Conservation (phyloP, 2,329 filamentous ascomycete genomes). For the Penicillium frequentans region DNA sequence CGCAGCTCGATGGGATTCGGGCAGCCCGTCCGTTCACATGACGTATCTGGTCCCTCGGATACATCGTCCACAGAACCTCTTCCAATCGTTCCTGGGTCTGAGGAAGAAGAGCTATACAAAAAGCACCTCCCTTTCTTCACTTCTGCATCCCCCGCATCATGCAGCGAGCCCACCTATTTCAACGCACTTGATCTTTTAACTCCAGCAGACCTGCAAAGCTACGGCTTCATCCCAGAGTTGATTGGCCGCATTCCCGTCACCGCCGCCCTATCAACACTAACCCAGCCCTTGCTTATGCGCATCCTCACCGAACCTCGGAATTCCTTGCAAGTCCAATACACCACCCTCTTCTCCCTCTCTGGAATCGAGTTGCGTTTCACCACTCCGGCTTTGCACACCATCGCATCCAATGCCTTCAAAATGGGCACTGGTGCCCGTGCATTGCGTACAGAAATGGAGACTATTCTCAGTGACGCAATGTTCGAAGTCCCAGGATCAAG, state of each 20-base stretch:
- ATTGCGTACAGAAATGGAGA: slow-evolving; percentile 77
- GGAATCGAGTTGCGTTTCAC: slow-evolving; percentile 79
- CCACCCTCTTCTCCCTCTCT: slow-evolving; percentile 79
- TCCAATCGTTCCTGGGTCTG: slow-evolving; percentile 61
- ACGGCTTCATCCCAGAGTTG: slow-evolving; percentile 92
- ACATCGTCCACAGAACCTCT: slow-evolving; percentile 39
- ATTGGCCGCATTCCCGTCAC: slow-evolving; percentile 92
- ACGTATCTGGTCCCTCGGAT: slow-evolving; percentile 24
- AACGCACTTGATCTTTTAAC: slow-evolving; percentile 70
- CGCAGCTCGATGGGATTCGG: slow-evolving; percentile 89
- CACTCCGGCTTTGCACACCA: slow-evolving; percentile 72
- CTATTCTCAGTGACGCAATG: slow-evolving; percentile 75
- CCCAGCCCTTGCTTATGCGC: slow-evolving; percentile 68
- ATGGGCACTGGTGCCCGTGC: slow-evolving; percentile 79
- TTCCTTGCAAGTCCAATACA: slow-evolving; percentile 84
- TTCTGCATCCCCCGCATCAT: slow-evolving; percentile 52
- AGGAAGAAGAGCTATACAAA: slow-evolving; percentile 61
- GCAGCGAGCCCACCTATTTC: slow-evolving; percentile 49
- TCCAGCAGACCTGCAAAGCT: slow-evolving; percentile 75
- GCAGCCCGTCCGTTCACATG: slow-evolving; percentile 66
- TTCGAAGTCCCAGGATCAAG: slow-evolving; percentile 69
- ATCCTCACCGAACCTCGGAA: slow-evolving; percentile 93
- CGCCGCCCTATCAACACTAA: slow-evolving; percentile 77
- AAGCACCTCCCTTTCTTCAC: slow-evolving; percentile 60
- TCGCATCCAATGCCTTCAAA: slow-evolving; percentile 68